phyloP scores from a whole-genome alignment of 768 basidiomycete genomes.

The Dendrothele bispora region DNA sequence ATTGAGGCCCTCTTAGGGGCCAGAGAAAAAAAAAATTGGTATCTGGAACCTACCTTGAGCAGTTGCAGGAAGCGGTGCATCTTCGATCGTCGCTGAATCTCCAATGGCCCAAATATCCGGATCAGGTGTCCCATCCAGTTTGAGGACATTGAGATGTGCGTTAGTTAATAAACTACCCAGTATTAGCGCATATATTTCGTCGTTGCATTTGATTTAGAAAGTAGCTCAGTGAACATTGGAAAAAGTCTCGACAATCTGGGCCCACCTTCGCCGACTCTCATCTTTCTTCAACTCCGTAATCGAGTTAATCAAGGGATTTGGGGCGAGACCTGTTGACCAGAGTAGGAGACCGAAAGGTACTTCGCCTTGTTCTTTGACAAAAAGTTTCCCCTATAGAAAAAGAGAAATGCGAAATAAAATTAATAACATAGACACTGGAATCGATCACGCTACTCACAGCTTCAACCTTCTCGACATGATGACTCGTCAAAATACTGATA shows the following conservation, averaged over 20 bases:
- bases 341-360: constrained; percentile 83
- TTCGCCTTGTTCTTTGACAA: constrained; percentile 74
- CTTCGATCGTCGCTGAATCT: constrained; percentile 66
- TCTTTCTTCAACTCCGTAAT: constrained; percentile 64
- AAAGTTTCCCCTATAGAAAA: constrained; percentile 69
- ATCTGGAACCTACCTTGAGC: constrained; percentile 65
- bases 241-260: neutral
- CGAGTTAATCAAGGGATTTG: constrained; percentile 73
- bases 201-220: no score
- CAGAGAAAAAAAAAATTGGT: constrained; percentile 8
- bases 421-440: no score
- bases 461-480: constrained; percentile 72
- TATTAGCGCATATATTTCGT: neutral
- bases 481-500: constrained; percentile 67
- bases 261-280: constrained; percentile 53
- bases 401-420: neutral
- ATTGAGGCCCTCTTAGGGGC: no score
- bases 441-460: constrained; percentile 47
- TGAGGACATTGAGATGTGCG: constrained; percentile 60
- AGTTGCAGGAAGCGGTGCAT: constrained; percentile 70
- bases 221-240: no score
- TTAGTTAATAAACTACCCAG: constrained; percentile 41
- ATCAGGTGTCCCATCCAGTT: constrained; percentile 51
- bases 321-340: constrained; percentile 84
- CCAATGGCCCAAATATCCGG: constrained; percentile 82